A percentile compares a stretch with the other conserved stretches of the same genome.
These are phyloP conservation scores for Apodospora peruviana DNA, from an alignment of 495 filamentous ascomycete species.

Conservation along the genomic window DNA sequence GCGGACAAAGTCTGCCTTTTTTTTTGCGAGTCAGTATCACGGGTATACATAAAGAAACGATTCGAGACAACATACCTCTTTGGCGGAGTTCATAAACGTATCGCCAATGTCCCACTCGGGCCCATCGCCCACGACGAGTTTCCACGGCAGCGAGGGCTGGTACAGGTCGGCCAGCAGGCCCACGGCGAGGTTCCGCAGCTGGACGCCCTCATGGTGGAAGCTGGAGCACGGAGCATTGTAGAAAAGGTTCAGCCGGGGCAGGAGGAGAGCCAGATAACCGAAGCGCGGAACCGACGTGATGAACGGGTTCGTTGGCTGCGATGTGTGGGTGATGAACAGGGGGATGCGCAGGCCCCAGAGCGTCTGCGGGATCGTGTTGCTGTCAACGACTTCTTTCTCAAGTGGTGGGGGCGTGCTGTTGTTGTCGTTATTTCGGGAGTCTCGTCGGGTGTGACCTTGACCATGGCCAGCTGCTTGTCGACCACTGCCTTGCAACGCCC, in stretches of 20 bases:
- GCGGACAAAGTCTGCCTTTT: conserved; percentile 74
- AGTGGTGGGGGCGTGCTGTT: background rate
- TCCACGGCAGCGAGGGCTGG: conserved; percentile 65
- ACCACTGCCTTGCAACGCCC: no score
- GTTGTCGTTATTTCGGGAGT: background rate
- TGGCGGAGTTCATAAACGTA: conserved; percentile 88
- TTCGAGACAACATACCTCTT: no score
- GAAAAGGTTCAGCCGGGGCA: conserved; percentile 74
- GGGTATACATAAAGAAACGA: background rate
- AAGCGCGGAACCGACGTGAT: conserved; percentile 59
- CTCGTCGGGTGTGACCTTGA: background rate
- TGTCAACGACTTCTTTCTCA: no score
- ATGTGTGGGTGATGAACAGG: conserved; percentile 45
- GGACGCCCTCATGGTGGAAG: conserved; percentile 75
- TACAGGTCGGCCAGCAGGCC: conserved; percentile 88
- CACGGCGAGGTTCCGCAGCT: conserved; percentile 67
- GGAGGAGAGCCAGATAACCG: conserved; percentile 68
- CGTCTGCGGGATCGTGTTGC: no score
- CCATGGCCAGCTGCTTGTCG: no score
- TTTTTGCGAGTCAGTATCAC: conserved; percentile 16
- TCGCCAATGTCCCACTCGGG: conserved; percentile 73
- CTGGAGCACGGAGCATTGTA: conserved; percentile 67
- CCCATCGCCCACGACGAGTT: conserved; percentile 53
- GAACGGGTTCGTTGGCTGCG: conserved; percentile 34
- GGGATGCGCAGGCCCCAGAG: conserved; percentile 48